Base-by-base conservation (phyloP, 805 yeast genomes). In the Novakomyces olei region DNA sequence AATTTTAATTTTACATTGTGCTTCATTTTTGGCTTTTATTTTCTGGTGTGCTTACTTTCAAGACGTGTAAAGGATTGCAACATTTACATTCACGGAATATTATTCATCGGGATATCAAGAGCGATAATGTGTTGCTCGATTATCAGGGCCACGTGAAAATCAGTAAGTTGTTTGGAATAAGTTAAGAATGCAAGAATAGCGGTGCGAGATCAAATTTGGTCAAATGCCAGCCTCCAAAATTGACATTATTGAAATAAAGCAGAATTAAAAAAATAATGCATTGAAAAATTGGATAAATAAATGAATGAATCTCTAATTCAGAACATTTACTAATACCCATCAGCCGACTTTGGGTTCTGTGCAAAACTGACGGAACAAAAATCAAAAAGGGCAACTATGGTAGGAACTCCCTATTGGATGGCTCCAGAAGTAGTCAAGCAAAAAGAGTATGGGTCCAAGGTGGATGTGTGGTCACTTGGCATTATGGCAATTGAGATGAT, bases 341-440 rank as follows among this genome's bases (percentile, higher is more conserved):
- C 18, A 20, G 35, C 98, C 0, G 98, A 88, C 55, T 79, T 79
- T 51, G 92, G 92, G 1, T 88, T 85, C 58, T 88, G 98, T 57
- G 99, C 98, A 0, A 92, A 83, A 53, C 63, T 77, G 38, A 77
- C 75, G 24, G 91, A 75, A 41, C 65, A 67, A 34, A 75, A 77
- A 41, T 60, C 76, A 35, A 83, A 85, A 52, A 70, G 99, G 50
- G 81, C 93, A 3, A 88, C 99, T 4, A 80, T 88, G 92, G 98
- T 88, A 12, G 99, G 99, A 10, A 88, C 99, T 0, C 98, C 99
- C 9, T 88, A 88, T 51, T 88, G 99, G 99, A 88, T 88, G 99
- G 99, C 99, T 0, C 99, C 99, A 1, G 99, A 88, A 52, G 94
- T 88, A 34, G 94, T 88, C 18, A 70, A 83, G 14, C 69, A 91